Evolutionary conservation across 2,329 filamentous ascomycete species (phyloP).

Genomic region (Akanthomyces lecanii): DNA sequence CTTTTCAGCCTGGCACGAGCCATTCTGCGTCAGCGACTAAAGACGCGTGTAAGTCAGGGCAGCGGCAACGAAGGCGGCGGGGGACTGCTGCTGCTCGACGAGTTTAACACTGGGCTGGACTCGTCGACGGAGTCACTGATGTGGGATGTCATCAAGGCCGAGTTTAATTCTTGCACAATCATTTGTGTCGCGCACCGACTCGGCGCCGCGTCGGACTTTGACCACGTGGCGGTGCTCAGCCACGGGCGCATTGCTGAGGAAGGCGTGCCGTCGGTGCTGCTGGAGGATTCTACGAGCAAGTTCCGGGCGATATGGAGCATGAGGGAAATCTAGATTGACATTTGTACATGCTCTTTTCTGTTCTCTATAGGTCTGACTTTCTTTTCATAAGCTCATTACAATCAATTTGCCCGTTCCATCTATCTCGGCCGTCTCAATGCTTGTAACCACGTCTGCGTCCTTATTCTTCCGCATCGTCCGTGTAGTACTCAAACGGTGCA

Average conservation of each 20-base stretch:
- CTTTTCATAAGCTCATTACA: not conserved
- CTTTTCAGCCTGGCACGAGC: constrained; percentile 17
- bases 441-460: not conserved
- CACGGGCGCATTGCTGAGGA: constrained; percentile 22
- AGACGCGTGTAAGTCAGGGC: not conserved
- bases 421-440: not conserved
- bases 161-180: constrained; percentile 27
- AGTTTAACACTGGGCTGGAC: constrained; percentile 28
- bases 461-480: constrained; percentile 23
- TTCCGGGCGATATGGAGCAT: constrained; percentile 8
- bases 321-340: not conserved
- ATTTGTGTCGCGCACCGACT: constrained; percentile 28
- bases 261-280: not conserved
- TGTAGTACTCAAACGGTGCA: constrained; percentile 32
- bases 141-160: constrained; percentile 24
- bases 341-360: not conserved
- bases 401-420: not conserved
- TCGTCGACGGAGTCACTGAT: constrained; percentile 25
- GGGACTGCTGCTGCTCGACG: constrained; percentile 3
- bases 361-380: not conserved
- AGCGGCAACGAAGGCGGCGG: not conserved
- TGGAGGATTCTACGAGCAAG: constrained; percentile 3
- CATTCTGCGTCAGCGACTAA: constrained; percentile 9
- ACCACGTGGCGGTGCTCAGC: constrained; percentile 27
- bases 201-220: constrained; percentile 27